A percentile compares a stretch with the other conserved stretches of the same genome.
phyloP scores from a whole-genome alignment of 805 yeast species.

The Saturnispora halmiae region DNA sequence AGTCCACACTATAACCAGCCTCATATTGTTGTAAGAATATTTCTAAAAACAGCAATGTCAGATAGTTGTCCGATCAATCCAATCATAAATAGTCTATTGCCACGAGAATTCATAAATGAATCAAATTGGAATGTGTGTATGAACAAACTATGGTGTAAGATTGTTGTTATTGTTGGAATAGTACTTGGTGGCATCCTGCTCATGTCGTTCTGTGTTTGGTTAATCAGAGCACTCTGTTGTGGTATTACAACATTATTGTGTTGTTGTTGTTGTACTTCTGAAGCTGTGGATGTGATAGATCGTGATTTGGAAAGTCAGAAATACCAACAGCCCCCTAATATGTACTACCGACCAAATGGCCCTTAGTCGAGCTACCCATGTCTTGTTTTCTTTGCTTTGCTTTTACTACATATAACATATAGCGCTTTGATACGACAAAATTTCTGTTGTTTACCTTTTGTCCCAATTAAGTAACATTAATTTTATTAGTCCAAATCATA shows the following conservation, averaged over 20 bases:
- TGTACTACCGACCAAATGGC: conserved; percentile 26
- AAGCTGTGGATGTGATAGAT: not conserved
- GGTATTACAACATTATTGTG: conserved; percentile 52
- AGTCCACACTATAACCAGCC: no score
- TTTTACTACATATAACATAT: no score
- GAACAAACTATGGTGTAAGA: conserved; percentile 67
- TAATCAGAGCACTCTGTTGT: conserved; percentile 49
- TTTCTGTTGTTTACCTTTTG: no score
- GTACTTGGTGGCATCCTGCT: conserved; percentile 45
- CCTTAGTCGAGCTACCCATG: no score
- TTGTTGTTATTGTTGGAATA: conserved; percentile 67
- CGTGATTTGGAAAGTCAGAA: conserved; percentile 5
- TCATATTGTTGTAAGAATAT: no score
- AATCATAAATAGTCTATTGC: not conserved
- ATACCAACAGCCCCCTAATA: conserved; percentile 22
- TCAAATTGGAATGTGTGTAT: conserved; percentile 64
- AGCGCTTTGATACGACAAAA: no score
- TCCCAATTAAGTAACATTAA: no score
- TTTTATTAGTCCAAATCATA: no score
- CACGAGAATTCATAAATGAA: not conserved
- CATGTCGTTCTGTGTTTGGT: conserved; percentile 47
- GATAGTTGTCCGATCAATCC: not conserved
- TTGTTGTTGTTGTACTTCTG: conserved; percentile 23
- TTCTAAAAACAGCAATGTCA: not conserved
- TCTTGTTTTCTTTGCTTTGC: no score